Evolutionary conservation across 306 rosid species (phyloP), one percentile per base, ranked within the genome.

Genomic region (Citrullus mucosospermus): DNA sequence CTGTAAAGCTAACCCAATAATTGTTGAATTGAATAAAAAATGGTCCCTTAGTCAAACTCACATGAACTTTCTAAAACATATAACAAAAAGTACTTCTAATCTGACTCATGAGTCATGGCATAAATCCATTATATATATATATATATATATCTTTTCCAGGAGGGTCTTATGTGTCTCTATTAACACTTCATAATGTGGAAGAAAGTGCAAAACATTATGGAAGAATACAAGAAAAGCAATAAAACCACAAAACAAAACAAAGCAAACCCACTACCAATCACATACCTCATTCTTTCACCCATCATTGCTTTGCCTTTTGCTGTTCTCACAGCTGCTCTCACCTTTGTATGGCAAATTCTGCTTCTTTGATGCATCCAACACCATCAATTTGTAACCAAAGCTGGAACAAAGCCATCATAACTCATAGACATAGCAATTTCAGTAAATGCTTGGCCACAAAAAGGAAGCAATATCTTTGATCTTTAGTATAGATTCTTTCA

Each of bases 121-220:
- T 43, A 43, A 41, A 41, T 43, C 74, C 50, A 66, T 6, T 66
- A 5, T 22, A n/a, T 2, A 57, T 0, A 9, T 11, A 51, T 14
- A 51, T 15, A 55, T 18, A 6, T 7, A 17, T 15, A 44, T 44
- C 56, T 14, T 46, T 46, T 46, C 14, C 4, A 46, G 34, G 32
- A 43, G 48, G 76, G 57, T 13, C 39, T 43, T 4, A 12, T 71
- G 76, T 12, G 76, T 28, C 58, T 6, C 20, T 71, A 14, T 50
- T 25, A 48, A 16, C 56, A 69, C 56, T 44, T 69, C 56, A 44
- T 69, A 69, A 69, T 11, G 75, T 44, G 75, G 76, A 71, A 71
- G 76, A 13, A 46, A 71, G 76, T 71, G 76, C 76, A 46, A 7
- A 68, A 71, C 57, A 71, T 59, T 71, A 48, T 48, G 58, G 58